Evolutionary conservation across 2,329 filamentous ascomycete genomes (phyloP), one percentile per base, ranked within the genome.

Genomic region (Nemania diffusa): DNA sequence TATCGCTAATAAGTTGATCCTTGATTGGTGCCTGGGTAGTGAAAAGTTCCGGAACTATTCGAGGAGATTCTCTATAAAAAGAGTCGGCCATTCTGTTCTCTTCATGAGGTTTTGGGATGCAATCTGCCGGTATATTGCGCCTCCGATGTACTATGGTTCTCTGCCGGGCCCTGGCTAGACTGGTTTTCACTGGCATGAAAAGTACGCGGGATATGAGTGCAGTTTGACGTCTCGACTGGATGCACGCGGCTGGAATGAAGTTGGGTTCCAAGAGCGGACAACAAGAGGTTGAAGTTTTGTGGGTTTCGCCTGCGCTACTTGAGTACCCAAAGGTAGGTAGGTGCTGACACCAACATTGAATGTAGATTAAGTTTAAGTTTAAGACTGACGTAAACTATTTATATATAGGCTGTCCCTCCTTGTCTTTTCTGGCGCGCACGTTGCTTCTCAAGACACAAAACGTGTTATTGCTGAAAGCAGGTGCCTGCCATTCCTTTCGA

Each of bases 1-100:
- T 92, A 67, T 87, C 82, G 4, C 94, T 96, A 56, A 81, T 77
- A 57, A 94, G 83, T 17, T 75, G 70, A 75, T 97, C 94, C 62
- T 82, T 83, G 72, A 97, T 87, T 20, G 84, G 83, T 13, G 92
- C 90, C 46, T 80, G 79, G 17, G 78, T 79, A 7, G 83, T 87
- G 78, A 90, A 91, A 63, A 91, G 79, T 53, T 82, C 81, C 20
- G 89, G 87, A 32, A 90, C n/a, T n/a, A n/a, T 78, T 64, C 68
- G 62, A 74, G 64, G 57, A 71, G 68, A 56, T 46, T 46, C 57
- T 13, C 32, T 56, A 24, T 51, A 56, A n/a, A 27, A 59, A 69
- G 52, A 62, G 62, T 26, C 60, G 57, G 51, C 62, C 69, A 63
- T 65, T 15, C 20, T n/a, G 64, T 22, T 67, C 20, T 53, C 44